Evolutionary conservation across 176 grass and related monocot species (phyloP).

Genomic region (Aegilops tauschii): DNA sequence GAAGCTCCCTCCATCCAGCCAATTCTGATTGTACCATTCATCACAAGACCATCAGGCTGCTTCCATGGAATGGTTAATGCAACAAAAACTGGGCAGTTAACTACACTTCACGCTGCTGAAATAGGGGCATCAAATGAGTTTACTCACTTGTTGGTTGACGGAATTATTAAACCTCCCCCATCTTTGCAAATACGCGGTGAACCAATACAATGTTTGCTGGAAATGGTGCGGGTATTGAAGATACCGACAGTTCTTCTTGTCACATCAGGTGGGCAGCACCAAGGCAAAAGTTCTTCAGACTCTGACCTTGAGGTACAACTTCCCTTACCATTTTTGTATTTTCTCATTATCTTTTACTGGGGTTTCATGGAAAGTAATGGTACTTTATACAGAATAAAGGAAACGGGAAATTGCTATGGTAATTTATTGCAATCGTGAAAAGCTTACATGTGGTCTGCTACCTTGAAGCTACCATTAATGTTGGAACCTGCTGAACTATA

Average conservation of each 20-base stretch:
- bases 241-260: slow-evolving; percentile 63
- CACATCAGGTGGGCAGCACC: slow-evolving; percentile 40
- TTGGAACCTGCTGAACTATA: neutral
- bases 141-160: slow-evolving; percentile 43
- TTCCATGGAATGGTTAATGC: slow-evolving; percentile 25
- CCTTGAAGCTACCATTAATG: neutral
- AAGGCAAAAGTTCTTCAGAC: slow-evolving; percentile 40
- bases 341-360: neutral
- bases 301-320: slow-evolving; percentile 66
- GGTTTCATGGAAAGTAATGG: neutral
- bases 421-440: neutral
- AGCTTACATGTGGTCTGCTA: neutral
- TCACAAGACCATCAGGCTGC: slow-evolving; percentile 41
- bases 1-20: slow-evolving; percentile 26
- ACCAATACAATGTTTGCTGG: slow-evolving; percentile 70
- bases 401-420: neutral
- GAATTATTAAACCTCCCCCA: slow-evolving; percentile 47
- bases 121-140: slow-evolving; percentile 62
- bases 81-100: slow-evolving; percentile 26
- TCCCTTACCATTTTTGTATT: neutral
- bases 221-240: slow-evolving; percentile 68
- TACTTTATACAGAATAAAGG: neutral
- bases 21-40: slow-evolving; percentile 66
- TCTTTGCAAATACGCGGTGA: slow-evolving; percentile 68
- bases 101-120: slow-evolving; percentile 50